Conservation (phyloP, 2,329 filamentous ascomycete genomes). For the Penicillium paneum region DNA sequence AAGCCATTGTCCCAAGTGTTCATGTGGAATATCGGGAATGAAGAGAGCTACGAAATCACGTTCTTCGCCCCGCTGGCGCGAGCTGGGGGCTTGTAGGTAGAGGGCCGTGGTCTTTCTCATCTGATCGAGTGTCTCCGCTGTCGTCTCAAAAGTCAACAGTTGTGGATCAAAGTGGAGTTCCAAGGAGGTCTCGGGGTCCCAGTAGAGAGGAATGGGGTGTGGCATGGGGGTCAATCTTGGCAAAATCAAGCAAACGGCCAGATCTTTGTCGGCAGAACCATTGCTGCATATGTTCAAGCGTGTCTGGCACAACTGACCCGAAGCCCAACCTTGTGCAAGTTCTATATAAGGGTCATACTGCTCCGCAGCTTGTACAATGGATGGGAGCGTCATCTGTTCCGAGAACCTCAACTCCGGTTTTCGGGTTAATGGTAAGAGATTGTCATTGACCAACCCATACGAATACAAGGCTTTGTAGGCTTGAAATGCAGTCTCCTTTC, state of each 20-base stretch:
- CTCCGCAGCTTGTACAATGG: slow-evolving; percentile 22
- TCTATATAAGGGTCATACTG: slow-evolving; percentile 34
- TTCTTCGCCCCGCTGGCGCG: not conserved
- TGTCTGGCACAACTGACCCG: slow-evolving; percentile 21
- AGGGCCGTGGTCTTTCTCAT: slow-evolving; percentile 34
- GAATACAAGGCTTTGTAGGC: slow-evolving; percentile 69
- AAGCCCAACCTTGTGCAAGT: slow-evolving; percentile 28
- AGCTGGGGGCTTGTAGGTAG: slow-evolving; percentile 26
- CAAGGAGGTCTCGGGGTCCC: slow-evolving; percentile 26
- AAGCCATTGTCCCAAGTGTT: slow-evolving; percentile 23
- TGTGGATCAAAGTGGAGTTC: slow-evolving; percentile 19
- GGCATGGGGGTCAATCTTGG: slow-evolving; percentile 19
- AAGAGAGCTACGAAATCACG: slow-evolving; percentile 31
- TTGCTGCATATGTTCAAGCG: slow-evolving; percentile 20
- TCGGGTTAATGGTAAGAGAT: slow-evolving; percentile 62
- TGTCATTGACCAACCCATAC: slow-evolving; percentile 70
- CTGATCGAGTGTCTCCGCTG: slow-evolving; percentile 21
- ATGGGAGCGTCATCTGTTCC: slow-evolving; percentile 16
- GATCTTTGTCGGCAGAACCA: slow-evolving; percentile 9
- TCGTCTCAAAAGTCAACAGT: slow-evolving; percentile 5
- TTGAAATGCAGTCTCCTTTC: slow-evolving; percentile 78
- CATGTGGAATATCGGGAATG: slow-evolving; percentile 19
- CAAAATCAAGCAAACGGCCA: slow-evolving; percentile 22
- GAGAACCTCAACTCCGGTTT: slow-evolving; percentile 29
- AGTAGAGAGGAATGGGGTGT: slow-evolving; percentile 27